A percentile compares a stretch with the other conserved stretches of the same genome.
Conservation (phyloP, 176 grass and related monocot species). For the Carex pumila region DNA sequence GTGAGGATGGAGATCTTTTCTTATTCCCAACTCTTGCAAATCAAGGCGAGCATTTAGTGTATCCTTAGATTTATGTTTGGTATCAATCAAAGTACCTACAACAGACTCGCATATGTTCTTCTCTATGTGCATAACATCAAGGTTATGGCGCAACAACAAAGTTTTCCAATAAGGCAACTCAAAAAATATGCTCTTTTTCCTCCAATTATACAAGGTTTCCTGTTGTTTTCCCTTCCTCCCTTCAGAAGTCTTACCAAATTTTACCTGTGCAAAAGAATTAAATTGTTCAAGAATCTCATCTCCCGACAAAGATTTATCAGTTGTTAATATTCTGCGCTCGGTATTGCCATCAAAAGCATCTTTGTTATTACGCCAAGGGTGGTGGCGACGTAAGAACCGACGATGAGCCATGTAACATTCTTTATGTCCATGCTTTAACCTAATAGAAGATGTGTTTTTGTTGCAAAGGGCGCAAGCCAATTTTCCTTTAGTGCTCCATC, state of each 20-base stretch:
- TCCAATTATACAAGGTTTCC: background rate
- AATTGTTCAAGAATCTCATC: background rate
- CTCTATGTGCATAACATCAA: background rate
- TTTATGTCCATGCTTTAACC: background rate
- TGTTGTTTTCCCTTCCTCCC: background rate
- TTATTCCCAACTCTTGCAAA: no score
- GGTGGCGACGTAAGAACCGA: background rate
- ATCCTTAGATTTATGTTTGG: no score
- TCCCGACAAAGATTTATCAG: background rate
- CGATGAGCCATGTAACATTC: slow-evolving; percentile 16
- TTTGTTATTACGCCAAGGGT: background rate
- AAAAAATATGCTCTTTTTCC: background rate
- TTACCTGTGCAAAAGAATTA: background rate
- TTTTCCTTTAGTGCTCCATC: slow-evolving; percentile 5
- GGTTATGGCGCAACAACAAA: background rate
- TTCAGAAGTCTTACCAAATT: background rate
- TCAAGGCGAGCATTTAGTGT: no score
- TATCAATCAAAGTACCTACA: background rate
- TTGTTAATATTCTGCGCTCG: background rate
- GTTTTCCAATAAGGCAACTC: slow-evolving; percentile 6
- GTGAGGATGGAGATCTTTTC: no score
- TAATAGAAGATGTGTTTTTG: background rate
- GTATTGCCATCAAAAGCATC: background rate
- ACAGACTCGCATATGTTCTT: slow-evolving; percentile 9
- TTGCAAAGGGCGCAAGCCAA: slow-evolving; percentile 8